Evolutionary conservation across 2,329 filamentous ascomycete species (phyloP), one percentile per base, ranked within the genome.

Genomic region (Colletotrichum liriopes): DNA sequence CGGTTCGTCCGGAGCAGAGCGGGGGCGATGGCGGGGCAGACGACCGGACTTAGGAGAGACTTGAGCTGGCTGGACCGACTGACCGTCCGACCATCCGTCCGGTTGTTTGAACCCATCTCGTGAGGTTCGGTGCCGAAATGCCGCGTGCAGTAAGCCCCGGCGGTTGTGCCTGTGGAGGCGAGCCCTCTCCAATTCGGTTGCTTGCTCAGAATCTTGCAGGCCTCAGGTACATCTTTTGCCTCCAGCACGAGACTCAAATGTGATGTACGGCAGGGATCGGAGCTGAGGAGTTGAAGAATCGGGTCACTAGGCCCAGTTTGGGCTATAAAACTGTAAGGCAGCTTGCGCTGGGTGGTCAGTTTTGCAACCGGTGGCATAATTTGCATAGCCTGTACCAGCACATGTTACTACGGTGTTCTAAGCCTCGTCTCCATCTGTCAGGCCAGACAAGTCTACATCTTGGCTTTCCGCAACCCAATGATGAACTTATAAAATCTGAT

Each of bases 1-100:
- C 59, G 69, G 69, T 35, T 72, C 43, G 32, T 23, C 59, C 69
- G 65, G 68, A 71, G 56, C 14, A 56, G 56, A 52, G 58, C 52
- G 58, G 43, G 51, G 29, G 26, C 1, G 39, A 43, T 9, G 8
- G 52, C 26, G 32, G 64, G 18, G 32, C n/a, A 49, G 26, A 61
- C 8, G 43, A 47, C 51, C 65, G 65, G 58, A 54, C 63, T 68
- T 59, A 67, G 49, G 58, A 51, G 55, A 43, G 29, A 5, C 11
- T 37, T 41, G 55, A 58, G 41, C 47, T 39, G 51, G 47, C 23
- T 47, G 32, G 64, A 55, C 37, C 32, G 32, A 56, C 32, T 43
- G 68, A 67, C 65, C 29, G 45, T 41, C 61, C 54, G 67, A 65
- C 41, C 54, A 29, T 45, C 56, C 56, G 56, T 6, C 37, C 37